Evolutionary conservation across 768 basidiomycete genomes (phyloP).

Genomic region (Amanita thiersii): DNA sequence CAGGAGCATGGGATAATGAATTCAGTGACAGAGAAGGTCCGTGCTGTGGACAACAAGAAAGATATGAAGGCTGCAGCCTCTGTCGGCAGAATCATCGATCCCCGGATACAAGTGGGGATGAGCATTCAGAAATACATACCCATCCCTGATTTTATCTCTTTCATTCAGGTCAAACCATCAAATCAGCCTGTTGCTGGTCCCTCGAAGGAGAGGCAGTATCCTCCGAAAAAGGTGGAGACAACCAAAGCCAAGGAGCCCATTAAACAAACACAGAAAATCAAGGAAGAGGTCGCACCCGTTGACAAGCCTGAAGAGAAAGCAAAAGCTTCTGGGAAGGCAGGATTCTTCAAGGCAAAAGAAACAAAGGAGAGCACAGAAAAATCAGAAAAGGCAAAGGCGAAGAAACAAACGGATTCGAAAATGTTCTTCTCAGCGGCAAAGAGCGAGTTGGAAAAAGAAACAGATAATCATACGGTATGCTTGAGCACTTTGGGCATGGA

Average conservation of each 20-base stretch:
- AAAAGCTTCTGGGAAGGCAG: constrained; percentile 41
- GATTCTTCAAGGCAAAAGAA: constrained; percentile 55
- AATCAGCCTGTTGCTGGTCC: constrained; percentile 32
- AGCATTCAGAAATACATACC: neutral
- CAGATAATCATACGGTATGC: constrained; percentile 13
- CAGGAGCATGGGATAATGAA: constrained; percentile 42
- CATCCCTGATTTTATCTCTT: neutral
- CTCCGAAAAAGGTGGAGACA: constrained; percentile 5
- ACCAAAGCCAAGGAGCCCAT: constrained; percentile 12
- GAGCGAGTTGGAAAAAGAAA: constrained; percentile 12
- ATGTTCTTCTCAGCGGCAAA: constrained; percentile 10
- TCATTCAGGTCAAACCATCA: constrained; percentile 17
- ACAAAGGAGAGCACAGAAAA: constrained; percentile 19
- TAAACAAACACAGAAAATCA: constrained; percentile 11
- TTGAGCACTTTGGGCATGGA: constrained; percentile 2
- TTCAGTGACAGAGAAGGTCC: constrained; percentile 27
- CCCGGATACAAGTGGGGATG: constrained; percentile 2
- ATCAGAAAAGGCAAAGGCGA: constrained; percentile 14
- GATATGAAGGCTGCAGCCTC: constrained; percentile 29
- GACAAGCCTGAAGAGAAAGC: constrained; percentile 18
- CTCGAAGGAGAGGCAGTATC: constrained; percentile 24
- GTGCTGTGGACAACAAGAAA: constrained; percentile 32
- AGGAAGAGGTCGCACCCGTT: constrained; percentile 18
- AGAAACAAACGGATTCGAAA: constrained; percentile 13
- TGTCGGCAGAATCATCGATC: constrained; percentile 39